Conservation (phyloP, 768 basidiomycete genomes). For the Arthromyces matolae region DNA sequence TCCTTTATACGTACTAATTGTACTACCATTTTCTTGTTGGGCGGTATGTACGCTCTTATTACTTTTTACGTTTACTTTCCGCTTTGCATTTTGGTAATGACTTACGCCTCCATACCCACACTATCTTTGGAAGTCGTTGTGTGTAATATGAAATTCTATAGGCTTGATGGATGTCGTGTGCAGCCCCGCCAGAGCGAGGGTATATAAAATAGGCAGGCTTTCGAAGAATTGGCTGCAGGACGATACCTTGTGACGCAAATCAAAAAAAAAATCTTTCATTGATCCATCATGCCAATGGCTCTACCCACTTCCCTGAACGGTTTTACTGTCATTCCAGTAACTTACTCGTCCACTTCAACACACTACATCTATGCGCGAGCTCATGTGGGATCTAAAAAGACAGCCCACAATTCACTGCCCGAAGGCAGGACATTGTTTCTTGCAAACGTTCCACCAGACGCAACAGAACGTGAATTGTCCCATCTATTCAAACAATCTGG, state of each 20-base stretch:
- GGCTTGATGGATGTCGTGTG: background rate
- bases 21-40: constrained; percentile 13
- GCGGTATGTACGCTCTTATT: constrained; percentile 5
- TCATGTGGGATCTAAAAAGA: constrained; percentile 52
- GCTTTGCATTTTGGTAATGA: constrained; percentile 11
- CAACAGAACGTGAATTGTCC: constrained; percentile 75
- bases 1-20: constrained; percentile 13
- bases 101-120: background rate
- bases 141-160: background rate
- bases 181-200: background rate
- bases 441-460: constrained; percentile 86
- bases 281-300: constrained; percentile 18
- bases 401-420: constrained; percentile 26
- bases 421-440: constrained; percentile 79
- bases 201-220: background rate
- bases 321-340: constrained; percentile 45
- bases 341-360: constrained; percentile 41
- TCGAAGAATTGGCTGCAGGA: constrained; percentile 3
- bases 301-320: constrained; percentile 35
- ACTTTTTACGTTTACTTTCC: background rate
- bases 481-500: constrained; percentile 77
- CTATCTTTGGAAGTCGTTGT: too few species aligned
- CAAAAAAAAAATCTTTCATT: background rate
- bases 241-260: constrained; percentile 3
- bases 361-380: constrained; percentile 79